Base-by-base conservation (phyloP, 441 rosid genomes). In the Erodium moschatum region DNA sequence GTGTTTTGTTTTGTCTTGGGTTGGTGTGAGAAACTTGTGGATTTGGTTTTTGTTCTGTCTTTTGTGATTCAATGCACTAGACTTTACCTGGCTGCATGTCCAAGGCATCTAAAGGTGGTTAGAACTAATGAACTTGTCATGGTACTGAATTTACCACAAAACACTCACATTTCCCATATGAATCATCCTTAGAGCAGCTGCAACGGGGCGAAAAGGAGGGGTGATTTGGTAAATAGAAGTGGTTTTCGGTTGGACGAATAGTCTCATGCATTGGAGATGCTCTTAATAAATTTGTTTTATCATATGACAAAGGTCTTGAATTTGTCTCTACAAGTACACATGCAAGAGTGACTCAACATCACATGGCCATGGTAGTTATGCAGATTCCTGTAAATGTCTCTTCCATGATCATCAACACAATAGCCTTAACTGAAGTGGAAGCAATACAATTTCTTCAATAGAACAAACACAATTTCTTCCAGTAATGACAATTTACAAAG, bases 41-140 rank as follows among this genome's bases (percentile, higher is more conserved):
- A 69, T 70, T 50, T 63, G 38, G 38, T 38, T 68, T 61, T 52
- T 71, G 46, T 66, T 77, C n/a, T 69, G 44, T 67, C 72, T 40
- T 16, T 54, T 54, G 61, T 54, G 61, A 4, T 15, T 54, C 20
- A 54, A 54, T 54, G 61, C 61, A 54, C 20, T 15, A 5, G 61
- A 16, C 61, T 18, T 6, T 54, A 15, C 3, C 58, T 50, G 58
- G 19, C 19, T 16, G 5, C 21, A 54, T 54, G 61, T 54, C 61
- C 61, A 54, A 54, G 21, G 16, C 61, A 16, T 16, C 61, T 16
- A 18, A 46, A 46, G 20, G 20, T 54, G 61, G 61, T 54, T 54
- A 6, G 61, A 3, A 20, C 83, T 86, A 52, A n/a, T 52, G 2
- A 12, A 46, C 52, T 46, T 12, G 15, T 12, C 52, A 46, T 46